Conservation (phyloP, 352 stramenopile species). For the Globisporangium ultimum region DNA sequence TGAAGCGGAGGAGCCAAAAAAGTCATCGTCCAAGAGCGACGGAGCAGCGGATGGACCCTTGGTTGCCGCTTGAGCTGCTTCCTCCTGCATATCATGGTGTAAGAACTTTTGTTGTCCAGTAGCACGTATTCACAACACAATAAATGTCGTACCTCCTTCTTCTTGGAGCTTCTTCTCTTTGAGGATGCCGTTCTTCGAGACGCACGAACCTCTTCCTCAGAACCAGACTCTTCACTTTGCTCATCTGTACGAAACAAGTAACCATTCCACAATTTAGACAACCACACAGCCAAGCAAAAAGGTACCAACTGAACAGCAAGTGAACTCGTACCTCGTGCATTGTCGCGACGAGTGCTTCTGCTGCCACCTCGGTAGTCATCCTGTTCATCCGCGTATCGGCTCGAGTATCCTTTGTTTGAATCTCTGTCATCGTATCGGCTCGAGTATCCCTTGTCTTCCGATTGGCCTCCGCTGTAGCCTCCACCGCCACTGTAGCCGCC, state of each 20-base stretch:
- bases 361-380: conserved; percentile 37
- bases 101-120: not conserved
- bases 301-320: not conserved
- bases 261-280: not conserved
- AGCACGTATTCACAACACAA: not conserved
- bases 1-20: conserved; percentile 44
- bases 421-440: conserved; percentile 51
- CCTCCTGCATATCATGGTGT: conserved; percentile 25
- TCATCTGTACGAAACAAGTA: conserved; percentile 30
- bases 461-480: conserved; percentile 19
- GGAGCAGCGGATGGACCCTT: conserved; percentile 62
- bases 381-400: conserved; percentile 66
- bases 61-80: conserved; percentile 26
- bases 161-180: conserved; percentile 64
- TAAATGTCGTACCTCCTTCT: conserved; percentile 52
- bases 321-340: conserved; percentile 24
- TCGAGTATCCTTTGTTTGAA: conserved; percentile 63
- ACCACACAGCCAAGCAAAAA: conserved; percentile 1
- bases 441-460: conserved; percentile 24
- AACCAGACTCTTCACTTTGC: conserved; percentile 62
- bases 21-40: conserved; percentile 75
- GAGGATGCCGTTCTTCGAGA: conserved; percentile 57
- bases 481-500: conserved; percentile 23
- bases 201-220: conserved; percentile 58
- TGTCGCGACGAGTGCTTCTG: conserved; percentile 35